Evolutionary conservation across 1,284 basidiomycete genomes (phyloP).

Genomic region (Golubevia sp.): DNA sequence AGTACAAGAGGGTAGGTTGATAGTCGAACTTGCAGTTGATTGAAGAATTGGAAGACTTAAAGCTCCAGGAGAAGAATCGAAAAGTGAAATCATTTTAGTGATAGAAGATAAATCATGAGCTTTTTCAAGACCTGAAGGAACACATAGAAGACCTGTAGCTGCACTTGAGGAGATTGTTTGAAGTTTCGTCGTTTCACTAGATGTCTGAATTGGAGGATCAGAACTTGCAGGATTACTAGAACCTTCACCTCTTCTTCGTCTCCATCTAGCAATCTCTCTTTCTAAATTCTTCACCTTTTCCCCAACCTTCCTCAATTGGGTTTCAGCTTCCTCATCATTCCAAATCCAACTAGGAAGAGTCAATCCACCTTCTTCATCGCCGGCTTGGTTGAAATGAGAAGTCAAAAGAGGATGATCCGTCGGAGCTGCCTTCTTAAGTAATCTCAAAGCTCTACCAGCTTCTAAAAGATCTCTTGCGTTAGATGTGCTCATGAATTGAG

Average conservation of each 20-base stretch:
- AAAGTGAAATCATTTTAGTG: not conserved
- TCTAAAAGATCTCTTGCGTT: constrained; percentile 31
- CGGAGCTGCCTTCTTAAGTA: constrained; percentile 36
- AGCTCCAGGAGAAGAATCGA: not conserved
- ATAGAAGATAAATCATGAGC: not conserved
- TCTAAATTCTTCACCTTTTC: constrained; percentile 19
- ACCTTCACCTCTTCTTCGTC: constrained; percentile 7
- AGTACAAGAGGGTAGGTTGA: not conserved
- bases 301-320: not conserved
- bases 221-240: not conserved
- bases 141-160: not conserved
- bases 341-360: constrained; percentile 29
- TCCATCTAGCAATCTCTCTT: constrained; percentile 21
- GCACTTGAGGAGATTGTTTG: not conserved
- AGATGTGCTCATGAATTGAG: constrained; percentile 23
- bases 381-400: constrained; percentile 10
- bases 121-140: not conserved
- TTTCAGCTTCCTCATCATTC: constrained; percentile 6
- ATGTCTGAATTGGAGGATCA: not conserved
- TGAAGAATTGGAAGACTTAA: not conserved
- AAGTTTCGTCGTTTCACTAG: not conserved
- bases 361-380: not conserved
- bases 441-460: constrained; percentile 29
- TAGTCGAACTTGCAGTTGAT: not conserved
- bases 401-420: constrained; percentile 31